Conservation (phyloP, 768 basidiomycete species). For the Sporobolomyces phaffii region DNA sequence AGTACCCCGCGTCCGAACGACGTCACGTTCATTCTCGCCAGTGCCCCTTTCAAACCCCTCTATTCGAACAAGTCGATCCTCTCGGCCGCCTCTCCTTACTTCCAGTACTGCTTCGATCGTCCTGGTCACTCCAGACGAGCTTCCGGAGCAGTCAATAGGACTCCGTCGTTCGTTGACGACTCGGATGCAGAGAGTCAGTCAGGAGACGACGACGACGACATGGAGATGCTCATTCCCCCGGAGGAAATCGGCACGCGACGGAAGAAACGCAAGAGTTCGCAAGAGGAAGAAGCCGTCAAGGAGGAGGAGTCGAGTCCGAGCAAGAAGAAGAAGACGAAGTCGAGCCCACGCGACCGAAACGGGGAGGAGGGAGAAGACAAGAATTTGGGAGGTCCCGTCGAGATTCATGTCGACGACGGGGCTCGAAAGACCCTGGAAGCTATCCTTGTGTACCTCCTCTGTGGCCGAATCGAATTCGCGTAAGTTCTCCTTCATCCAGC, state of each 20-base stretch:
- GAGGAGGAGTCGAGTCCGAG: not conserved
- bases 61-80: not conserved
- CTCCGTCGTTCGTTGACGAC: not conserved
- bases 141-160: not conserved
- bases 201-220: not conserved
- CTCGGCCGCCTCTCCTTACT: not conserved
- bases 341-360: not conserved
- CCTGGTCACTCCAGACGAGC: not conserved
- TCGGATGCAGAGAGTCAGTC: not conserved
- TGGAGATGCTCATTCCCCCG: not conserved
- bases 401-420: slow-evolving; percentile 9
- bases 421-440: not conserved
- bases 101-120: not conserved
- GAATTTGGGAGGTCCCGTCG: too few relatives aligned
- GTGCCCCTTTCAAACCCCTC: not conserved
- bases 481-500: not conserved
- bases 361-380: not conserved
- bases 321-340: not conserved
- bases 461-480: not conserved
- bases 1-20: not conserved
- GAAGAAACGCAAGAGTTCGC: not conserved
- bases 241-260: not conserved
- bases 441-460: not conserved
- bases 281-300: not conserved
- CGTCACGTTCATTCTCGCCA: not conserved